phyloP scores from a whole-genome alignment of 2,329 filamentous ascomycete genomes.

The Rhytidhysteron rufulum region DNA sequence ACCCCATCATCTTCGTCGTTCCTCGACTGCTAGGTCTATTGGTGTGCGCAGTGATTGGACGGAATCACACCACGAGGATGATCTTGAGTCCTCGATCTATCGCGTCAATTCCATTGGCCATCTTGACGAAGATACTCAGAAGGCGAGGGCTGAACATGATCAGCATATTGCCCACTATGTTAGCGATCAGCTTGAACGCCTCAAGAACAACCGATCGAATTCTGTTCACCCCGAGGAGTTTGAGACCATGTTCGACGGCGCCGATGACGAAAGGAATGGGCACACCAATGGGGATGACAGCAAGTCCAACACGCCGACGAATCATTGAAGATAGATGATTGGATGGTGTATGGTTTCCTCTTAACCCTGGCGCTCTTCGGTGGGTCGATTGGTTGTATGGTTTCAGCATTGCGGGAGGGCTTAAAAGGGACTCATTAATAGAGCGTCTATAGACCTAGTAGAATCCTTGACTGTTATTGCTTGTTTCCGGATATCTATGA shows the following conservation, averaged over 20 bases:
- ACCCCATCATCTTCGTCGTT: slow-evolving; percentile 63
- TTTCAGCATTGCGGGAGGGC: too few species aligned
- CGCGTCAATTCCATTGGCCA: slow-evolving; percentile 48
- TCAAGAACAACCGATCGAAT: slow-evolving; percentile 57
- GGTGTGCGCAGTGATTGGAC: slow-evolving; percentile 75
- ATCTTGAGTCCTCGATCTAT: slow-evolving; percentile 21
- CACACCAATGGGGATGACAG: slow-evolving; percentile 17
- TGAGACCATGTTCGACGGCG: slow-evolving; percentile 52
- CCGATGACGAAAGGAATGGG: slow-evolving; percentile 19
- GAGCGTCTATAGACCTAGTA: slow-evolving; percentile 2
- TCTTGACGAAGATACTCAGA: slow-evolving; percentile 49
- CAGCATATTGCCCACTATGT: slow-evolving; percentile 78
- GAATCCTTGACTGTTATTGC: too few species aligned
- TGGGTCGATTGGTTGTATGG: neutral
- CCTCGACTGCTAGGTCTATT: slow-evolving; percentile 79
- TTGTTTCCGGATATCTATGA: neutral
- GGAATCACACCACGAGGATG: slow-evolving; percentile 34
- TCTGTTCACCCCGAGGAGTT: slow-evolving; percentile 59
- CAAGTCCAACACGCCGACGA: slow-evolving; percentile 29
- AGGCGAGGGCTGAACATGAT: slow-evolving; percentile 34
- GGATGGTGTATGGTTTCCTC: neutral
- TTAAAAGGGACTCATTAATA: too few species aligned
- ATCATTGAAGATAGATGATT: neutral
- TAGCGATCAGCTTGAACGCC: slow-evolving; percentile 70
- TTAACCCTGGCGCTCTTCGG: neutral